These are phyloP conservation scores for Puccinia sorghi DNA, from an alignment of 1,284 basidiomycete genomes.

Conservation along the genomic window DNA sequence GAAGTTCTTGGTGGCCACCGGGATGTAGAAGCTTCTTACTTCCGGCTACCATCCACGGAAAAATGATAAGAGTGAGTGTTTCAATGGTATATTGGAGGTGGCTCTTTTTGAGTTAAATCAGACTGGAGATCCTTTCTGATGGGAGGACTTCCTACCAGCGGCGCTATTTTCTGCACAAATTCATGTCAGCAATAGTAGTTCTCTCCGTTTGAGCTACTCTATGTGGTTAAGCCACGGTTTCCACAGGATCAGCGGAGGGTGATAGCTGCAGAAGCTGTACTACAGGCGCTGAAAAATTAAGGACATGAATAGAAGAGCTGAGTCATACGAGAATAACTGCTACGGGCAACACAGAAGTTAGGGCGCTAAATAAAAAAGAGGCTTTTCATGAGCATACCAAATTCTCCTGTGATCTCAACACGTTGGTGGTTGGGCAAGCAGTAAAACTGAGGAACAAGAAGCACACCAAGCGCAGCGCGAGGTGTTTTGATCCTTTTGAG, in stretches of 20 bases:
- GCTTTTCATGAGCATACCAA: background rate
- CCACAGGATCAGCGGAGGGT: background rate
- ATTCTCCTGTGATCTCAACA: background rate
- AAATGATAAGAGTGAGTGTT: background rate
- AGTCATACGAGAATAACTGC: background rate
- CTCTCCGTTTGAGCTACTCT: background rate
- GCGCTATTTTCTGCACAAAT: background rate
- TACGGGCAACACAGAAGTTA: background rate
- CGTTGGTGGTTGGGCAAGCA: background rate
- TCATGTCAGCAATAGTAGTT: background rate
- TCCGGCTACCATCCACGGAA: constrained; percentile 1
- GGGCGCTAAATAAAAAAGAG: background rate
- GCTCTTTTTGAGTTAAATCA: constrained; percentile 1
- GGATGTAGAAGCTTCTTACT: constrained; percentile 1
- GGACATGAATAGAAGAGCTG: background rate
- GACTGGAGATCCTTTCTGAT: background rate
- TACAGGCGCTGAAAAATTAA: background rate
- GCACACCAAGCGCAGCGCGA: background rate
- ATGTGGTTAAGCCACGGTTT: background rate
- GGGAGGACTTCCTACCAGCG: background rate
- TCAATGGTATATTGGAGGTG: constrained; percentile 15
- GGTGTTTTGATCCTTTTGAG: background rate
- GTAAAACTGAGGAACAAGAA: background rate
- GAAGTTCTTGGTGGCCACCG: background rate
- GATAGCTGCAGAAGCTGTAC: background rate